Conservation (phyloP, 2,329 filamentous ascomycete species). For the Verticillium tricorpus region DNA sequence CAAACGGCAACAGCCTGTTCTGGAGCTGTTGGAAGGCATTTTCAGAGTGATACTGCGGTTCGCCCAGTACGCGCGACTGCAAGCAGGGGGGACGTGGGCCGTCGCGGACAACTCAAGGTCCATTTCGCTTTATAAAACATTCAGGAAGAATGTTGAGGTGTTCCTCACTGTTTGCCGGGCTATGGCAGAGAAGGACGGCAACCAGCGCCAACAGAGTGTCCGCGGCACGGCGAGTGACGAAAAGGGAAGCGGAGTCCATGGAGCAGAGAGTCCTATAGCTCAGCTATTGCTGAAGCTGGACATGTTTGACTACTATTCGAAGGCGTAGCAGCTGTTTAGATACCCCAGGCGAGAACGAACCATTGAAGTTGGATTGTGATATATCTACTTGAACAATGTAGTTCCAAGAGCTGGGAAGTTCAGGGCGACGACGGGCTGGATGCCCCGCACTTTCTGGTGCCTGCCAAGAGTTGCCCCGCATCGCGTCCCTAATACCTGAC, state of each 20-base stretch:
- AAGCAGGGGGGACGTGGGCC: conserved; percentile 29
- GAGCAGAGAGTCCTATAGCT: conserved; percentile 57
- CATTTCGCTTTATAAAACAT: conserved; percentile 54
- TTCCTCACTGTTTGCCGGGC: conserved; percentile 71
- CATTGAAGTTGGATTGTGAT: not conserved
- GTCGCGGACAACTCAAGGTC: conserved; percentile 20
- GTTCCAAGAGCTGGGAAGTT: no score
- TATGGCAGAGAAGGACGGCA: conserved; percentile 57
- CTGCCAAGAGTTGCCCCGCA: conserved; percentile 21
- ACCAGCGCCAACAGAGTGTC: conserved; percentile 23
- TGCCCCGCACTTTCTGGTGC: not conserved
- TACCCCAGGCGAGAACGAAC: not conserved
- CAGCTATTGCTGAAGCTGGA: conserved; percentile 67
- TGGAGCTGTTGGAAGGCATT: conserved; percentile 71
- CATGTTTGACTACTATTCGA: conserved; percentile 62
- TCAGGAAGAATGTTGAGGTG: conserved; percentile 67
- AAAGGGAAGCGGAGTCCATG: conserved; percentile 22
- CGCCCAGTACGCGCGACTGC: conserved; percentile 45
- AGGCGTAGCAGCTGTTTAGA: conserved; percentile 5
- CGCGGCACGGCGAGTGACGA: conserved; percentile 21
- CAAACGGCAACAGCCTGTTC: conserved; percentile 68
- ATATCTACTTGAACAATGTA: not conserved
- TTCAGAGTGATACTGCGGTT: conserved; percentile 70
- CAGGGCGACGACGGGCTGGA: not conserved
- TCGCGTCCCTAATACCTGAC: conserved; percentile 19